phyloP scores from a whole-genome alignment of 2,329 filamentous ascomycete genomes.

The Aspergillus sp. region DNA sequence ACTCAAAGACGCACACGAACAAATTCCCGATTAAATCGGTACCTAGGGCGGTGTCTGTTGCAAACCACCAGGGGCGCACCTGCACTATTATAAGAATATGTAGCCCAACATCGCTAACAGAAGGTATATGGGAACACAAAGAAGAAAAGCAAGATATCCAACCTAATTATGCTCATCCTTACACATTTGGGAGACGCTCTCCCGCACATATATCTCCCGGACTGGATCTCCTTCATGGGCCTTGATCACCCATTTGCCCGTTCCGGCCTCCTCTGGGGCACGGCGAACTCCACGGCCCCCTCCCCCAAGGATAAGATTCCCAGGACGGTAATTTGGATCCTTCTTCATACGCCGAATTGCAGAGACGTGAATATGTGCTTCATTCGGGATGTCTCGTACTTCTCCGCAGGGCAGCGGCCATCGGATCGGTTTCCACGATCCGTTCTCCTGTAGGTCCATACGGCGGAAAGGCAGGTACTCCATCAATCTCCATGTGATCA shows the following conservation, averaged over 20 bases:
- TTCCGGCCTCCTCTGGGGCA: slow-evolving; percentile 66
- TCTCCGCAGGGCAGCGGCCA: slow-evolving; percentile 82
- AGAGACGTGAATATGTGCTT: slow-evolving; percentile 73
- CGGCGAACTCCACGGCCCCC: slow-evolving; percentile 70
- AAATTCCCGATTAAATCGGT: not conserved
- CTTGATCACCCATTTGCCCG: slow-evolving; percentile 72
- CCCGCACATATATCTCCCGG: slow-evolving; percentile 68
- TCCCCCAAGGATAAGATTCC: slow-evolving; percentile 79
- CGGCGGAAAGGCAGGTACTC: slow-evolving; percentile 80
- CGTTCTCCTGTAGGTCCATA: slow-evolving; percentile 75
- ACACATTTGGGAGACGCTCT: slow-evolving; percentile 38
- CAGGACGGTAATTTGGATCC: slow-evolving; percentile 70
- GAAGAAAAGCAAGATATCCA: not conserved
- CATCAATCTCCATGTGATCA: slow-evolving; percentile 75
- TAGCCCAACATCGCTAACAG: not conserved
- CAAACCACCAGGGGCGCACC: not conserved
- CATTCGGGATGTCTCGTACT: slow-evolving; percentile 73
- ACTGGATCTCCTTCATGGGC: slow-evolving; percentile 68
- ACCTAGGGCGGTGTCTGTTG: not conserved
- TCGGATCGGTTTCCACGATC: slow-evolving; percentile 77
- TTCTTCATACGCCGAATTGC: slow-evolving; percentile 72
- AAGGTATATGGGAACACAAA: slow-evolving; percentile 1
- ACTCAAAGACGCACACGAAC: not conserved
- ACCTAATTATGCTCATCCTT: slow-evolving; percentile 27
- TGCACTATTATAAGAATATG: not conserved